These are phyloP conservation scores for Cyberlindnera mrakii DNA, from an alignment of 805 yeast genomes.

Conservation along the genomic window DNA sequence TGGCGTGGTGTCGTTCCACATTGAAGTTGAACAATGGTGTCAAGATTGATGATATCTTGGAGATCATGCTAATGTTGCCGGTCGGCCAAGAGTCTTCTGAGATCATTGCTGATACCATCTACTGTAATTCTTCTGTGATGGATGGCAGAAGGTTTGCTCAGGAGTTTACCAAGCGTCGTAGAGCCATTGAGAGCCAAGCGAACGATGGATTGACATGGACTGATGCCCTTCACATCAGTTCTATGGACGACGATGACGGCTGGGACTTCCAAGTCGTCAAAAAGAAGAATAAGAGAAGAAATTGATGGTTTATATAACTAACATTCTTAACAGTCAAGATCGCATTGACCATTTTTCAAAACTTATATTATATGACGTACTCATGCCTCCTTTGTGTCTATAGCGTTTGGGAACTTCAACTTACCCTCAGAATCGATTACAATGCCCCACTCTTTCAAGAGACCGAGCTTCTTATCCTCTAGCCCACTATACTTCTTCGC, in stretches of 20 bases:
- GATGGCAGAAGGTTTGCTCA: slow-evolving; percentile 93
- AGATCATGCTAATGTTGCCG: slow-evolving; percentile 77
- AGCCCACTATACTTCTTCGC: slow-evolving; percentile 57
- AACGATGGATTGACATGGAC: slow-evolving; percentile 61
- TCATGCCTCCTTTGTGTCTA: not conserved
- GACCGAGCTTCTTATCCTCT: slow-evolving; percentile 31
- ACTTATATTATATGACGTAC: too few relatives aligned
- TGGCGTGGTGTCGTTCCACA: slow-evolving; percentile 66
- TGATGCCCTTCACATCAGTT: slow-evolving; percentile 49
- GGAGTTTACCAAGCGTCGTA: slow-evolving; percentile 79
- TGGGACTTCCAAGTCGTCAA: slow-evolving; percentile 64
- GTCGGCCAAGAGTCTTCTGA: slow-evolving; percentile 67
- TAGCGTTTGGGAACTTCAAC: slow-evolving; percentile 13
- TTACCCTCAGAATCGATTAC: slow-evolving; percentile 13
- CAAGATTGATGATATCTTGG: slow-evolving; percentile 69
- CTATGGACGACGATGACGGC: slow-evolving; percentile 40
- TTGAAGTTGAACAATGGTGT: slow-evolving; percentile 69
- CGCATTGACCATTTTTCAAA: not conserved
- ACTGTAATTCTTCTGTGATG: slow-evolving; percentile 81
- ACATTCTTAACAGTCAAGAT: not conserved
- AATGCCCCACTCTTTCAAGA: slow-evolving; percentile 29
- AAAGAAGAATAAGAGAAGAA: slow-evolving; percentile 46
- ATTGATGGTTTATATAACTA: slow-evolving; percentile 11
- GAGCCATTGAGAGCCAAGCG: slow-evolving; percentile 53
- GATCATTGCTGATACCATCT: slow-evolving; percentile 88